Conservation (phyloP, 345 rosid species). For the Rhodomyrtus tomentosa region DNA sequence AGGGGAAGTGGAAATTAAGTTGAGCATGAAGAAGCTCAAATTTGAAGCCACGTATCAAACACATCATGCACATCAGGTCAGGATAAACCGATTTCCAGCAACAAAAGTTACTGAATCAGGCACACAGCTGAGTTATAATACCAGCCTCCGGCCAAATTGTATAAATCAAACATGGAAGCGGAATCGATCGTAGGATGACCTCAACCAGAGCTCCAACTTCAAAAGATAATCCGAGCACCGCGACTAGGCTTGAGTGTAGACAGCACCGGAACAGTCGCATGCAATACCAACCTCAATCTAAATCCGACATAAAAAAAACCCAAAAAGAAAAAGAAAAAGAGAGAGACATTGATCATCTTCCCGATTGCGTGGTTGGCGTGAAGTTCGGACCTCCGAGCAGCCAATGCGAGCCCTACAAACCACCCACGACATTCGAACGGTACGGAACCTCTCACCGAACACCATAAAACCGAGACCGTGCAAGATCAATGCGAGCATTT, state of each 20-base stretch:
- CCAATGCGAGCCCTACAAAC: neutral
- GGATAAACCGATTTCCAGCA: neutral
- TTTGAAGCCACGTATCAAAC: neutral
- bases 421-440: neutral
- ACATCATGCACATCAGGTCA: neutral
- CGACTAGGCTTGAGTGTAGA: neutral
- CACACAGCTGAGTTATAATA: neutral
- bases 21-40: neutral
- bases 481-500: neutral
- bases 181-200: neutral
- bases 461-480: neutral
- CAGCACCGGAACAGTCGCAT: neutral
- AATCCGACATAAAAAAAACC: neutral
- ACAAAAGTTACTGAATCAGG: neutral
- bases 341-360: neutral
- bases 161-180: neutral
- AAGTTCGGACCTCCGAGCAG: neutral
- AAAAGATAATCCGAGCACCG: neutral
- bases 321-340: neutral
- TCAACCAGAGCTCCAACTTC: neutral
- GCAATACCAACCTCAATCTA: neutral
- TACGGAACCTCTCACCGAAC: neutral
- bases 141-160: neutral
- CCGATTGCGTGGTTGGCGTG: neutral
- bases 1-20: neutral